Conservation (phyloP, 2,329 filamentous ascomycete species). For the Eutypella sp. region DNA sequence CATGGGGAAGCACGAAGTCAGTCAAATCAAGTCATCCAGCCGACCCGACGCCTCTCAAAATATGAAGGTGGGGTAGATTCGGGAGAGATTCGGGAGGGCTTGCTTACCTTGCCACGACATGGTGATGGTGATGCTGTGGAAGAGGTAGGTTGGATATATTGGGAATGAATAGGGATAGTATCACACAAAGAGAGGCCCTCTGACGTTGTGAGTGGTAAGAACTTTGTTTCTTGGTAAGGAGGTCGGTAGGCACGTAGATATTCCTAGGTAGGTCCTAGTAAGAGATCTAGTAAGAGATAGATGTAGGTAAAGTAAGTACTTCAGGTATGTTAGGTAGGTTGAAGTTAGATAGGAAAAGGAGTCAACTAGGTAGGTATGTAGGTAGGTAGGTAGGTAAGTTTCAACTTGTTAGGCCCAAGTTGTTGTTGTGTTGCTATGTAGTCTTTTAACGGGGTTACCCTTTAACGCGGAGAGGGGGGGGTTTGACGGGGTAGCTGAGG, state of each 20-base stretch:
- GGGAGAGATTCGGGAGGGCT: slow-evolving; percentile 14
- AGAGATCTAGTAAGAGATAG: too few relatives aligned
- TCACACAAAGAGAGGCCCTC: slow-evolving; percentile 1
- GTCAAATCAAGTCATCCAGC: neutral
- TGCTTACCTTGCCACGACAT: slow-evolving; percentile 73
- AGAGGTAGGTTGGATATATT: slow-evolving; percentile 5
- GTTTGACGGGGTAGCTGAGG: too few relatives aligned
- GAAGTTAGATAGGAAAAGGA: neutral
- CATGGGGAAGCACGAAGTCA: slow-evolving; percentile 18
- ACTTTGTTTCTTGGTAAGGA: too few relatives aligned
- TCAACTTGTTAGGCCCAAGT: neutral
- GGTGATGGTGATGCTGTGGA: slow-evolving; percentile 29
- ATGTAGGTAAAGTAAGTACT: too few relatives aligned
- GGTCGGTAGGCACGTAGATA: too few relatives aligned
- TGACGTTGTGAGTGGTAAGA: too few relatives aligned
- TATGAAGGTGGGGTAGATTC: slow-evolving; percentile 22
- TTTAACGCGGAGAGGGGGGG: too few relatives aligned
- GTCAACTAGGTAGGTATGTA: too few relatives aligned
- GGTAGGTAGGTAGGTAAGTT: neutral
- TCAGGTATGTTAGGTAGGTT: too few relatives aligned
- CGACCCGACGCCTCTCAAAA: slow-evolving; percentile 1
- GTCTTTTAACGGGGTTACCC: too few relatives aligned
- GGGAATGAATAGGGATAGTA: slow-evolving; percentile 3
- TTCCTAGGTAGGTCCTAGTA: neutral
- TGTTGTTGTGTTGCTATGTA: neutral